Base-by-base conservation (phyloP, 805 yeast genomes). In the Candida vaughaniae region DNA sequence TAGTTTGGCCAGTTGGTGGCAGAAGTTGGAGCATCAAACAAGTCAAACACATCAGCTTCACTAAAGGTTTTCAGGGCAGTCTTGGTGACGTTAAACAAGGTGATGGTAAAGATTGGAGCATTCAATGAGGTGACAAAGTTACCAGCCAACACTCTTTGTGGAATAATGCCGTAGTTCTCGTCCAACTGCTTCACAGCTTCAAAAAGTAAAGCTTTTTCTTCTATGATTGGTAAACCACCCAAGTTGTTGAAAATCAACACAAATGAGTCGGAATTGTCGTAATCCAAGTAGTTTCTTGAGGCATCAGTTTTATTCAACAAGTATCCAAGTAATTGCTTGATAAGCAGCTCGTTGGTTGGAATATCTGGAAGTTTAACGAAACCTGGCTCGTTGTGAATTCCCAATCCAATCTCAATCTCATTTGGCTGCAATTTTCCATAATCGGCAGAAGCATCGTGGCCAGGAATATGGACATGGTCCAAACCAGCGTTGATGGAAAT, bases 311-410 rank as follows among this genome's bases (percentile, higher is more conserved):
- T 48, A 35, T 57, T 57, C 31, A 63, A 49, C 11, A 63, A 40
- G 28, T 50, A 47, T 23, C 45, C 41, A 29, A 62, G 48, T 42
- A 64, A 41, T 5, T 43, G 43, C 16, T 43, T 45, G 22, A 62
- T 46, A 29, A 64, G 48, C 22, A 50, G 60, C 36, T 62, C 67
- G 31, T 58, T 62, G 6, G 52, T 32, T 6, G 67, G 67, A 32
- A 64, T 47, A 10, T 47, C 36, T 16, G 56, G 49, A 10, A 59
- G 31, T 39, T 60, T 61, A 22, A 49, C 42, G 7, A 60, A 63
- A 15, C 67, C 67, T 0, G 68, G 67, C 42, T 65, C 71, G 41
- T 64, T 64, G 40, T 65, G 71, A 30, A 64, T 64, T 14, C 69
- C 68, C 11, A 64, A 45, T 6, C 69, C 68, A 18, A 62, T 45